phyloP scores from a whole-genome alignment of 75 land plant genomes.

The Larix kaempferi region DNA sequence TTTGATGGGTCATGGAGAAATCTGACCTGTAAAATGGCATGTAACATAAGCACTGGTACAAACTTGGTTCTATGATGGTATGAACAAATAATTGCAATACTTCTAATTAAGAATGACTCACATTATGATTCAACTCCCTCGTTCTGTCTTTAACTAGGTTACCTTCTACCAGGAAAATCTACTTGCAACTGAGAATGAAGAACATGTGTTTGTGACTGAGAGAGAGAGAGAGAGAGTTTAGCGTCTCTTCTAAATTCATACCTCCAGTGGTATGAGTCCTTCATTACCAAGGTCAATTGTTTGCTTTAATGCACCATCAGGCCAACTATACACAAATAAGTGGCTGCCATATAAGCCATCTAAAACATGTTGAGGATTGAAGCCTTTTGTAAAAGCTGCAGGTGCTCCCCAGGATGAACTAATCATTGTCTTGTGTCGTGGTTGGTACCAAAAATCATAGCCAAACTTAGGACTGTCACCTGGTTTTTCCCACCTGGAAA shows the following conservation, averaged over 20 bases:
- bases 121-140: neutral
- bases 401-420: slow-evolving; percentile 99
- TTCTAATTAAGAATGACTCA: neutral
- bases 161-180: neutral
- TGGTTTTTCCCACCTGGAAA: slow-evolving; percentile 89
- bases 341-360: slow-evolving; percentile 94
- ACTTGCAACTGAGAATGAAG: neutral
- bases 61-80: slow-evolving; percentile 1
- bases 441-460: slow-evolving; percentile 99
- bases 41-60: neutral
- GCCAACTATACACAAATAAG: slow-evolving; percentile 90
- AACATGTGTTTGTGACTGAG: neutral
- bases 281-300: slow-evolving; percentile 84
- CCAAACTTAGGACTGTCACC: slow-evolving; percentile 94
- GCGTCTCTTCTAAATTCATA: slow-evolving; percentile 12
- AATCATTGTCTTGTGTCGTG: slow-evolving; percentile 96
- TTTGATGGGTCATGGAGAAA: slow-evolving; percentile 95
- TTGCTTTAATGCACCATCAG: slow-evolving; percentile 86
- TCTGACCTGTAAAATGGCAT: slow-evolving; percentile 50
- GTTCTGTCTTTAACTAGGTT: neutral
- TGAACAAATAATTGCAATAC: neutral
- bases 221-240: neutral
- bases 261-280: slow-evolving; percentile 94
- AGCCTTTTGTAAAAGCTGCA: slow-evolving; percentile 86
- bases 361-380: slow-evolving; percentile 78